phyloP scores from a whole-genome alignment of 192 early-diverging fungal species.

The Podila epigama region DNA sequence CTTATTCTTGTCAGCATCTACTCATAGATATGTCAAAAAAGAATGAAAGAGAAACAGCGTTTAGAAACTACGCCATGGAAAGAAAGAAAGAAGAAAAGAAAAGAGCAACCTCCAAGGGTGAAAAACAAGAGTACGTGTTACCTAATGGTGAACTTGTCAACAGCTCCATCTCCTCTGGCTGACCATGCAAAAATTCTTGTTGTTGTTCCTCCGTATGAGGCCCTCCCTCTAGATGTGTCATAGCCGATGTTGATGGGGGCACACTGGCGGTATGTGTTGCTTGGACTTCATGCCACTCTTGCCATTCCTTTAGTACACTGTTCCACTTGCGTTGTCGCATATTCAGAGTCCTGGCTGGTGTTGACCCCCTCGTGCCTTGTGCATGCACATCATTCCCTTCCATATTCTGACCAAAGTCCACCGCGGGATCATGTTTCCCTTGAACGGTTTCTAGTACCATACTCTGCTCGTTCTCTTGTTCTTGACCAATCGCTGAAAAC shows the following conservation, averaged over 20 bases:
- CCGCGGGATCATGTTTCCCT: too few species aligned
- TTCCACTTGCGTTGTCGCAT: slow-evolving; percentile 45
- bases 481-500: too few species aligned
- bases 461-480: too few species aligned
- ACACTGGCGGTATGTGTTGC: slow-evolving; percentile 23
- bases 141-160: background rate
- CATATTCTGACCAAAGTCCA: too few species aligned
- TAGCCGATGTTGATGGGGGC: background rate
- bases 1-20: too few species aligned
- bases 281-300: slow-evolving; percentile 46
- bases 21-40: too few species aligned
- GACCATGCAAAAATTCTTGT: background rate
- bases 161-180: background rate
- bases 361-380: background rate
- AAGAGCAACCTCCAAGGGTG: too few species aligned
- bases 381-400: background rate
- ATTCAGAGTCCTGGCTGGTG: slow-evolving; percentile 13
- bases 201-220: background rate
- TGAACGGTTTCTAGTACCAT: too few species aligned
- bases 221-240: background rate
- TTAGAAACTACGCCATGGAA: background rate
- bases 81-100: background rate
- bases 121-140: too few species aligned
- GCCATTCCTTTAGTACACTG: slow-evolving; percentile 38
- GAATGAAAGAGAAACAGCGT: too few species aligned